phyloP scores from a whole-genome alignment of 2,329 filamentous ascomycete genomes.

The Biscogniauxia mediterranea region DNA sequence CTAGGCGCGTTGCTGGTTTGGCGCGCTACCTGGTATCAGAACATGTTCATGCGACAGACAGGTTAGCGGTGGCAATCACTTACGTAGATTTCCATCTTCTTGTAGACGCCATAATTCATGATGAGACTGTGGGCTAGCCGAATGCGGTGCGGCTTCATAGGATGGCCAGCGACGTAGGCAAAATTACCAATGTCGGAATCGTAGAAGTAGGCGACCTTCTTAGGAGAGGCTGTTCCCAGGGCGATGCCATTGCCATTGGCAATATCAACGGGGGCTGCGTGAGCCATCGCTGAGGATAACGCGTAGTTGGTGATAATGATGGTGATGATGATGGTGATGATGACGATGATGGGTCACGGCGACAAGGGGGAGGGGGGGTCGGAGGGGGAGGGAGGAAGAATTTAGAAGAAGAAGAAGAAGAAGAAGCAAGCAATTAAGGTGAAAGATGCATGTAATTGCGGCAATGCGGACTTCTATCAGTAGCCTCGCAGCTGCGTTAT shows the following conservation, averaged over 20 bases:
- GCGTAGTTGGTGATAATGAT: constrained; percentile 1
- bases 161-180: constrained; percentile 93
- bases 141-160: constrained; percentile 98
- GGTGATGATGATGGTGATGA: constrained; percentile 3
- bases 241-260: constrained; percentile 49
- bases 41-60: background rate
- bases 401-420: background rate
- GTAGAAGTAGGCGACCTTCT: constrained; percentile 97
- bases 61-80: constrained; percentile 50
- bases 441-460: background rate
- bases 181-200: constrained; percentile 98
- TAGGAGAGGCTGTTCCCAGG: constrained; percentile 48
- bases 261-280: constrained; percentile 52
- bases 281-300: constrained; percentile 42
- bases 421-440: background rate
- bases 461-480: background rate
- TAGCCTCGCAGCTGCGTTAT: background rate
- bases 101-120: constrained; percentile 92
- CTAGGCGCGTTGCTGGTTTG: constrained; percentile 82
- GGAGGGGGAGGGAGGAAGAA: background rate
- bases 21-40: constrained; percentile 56
- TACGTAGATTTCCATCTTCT: constrained; percentile 95
- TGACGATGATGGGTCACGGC: constrained; percentile 11
- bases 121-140: constrained; percentile 93
- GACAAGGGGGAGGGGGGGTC: constrained; percentile 3